phyloP scores from a whole-genome alignment of 805 yeast genomes.

The Kodamaea jinghongensis region DNA sequence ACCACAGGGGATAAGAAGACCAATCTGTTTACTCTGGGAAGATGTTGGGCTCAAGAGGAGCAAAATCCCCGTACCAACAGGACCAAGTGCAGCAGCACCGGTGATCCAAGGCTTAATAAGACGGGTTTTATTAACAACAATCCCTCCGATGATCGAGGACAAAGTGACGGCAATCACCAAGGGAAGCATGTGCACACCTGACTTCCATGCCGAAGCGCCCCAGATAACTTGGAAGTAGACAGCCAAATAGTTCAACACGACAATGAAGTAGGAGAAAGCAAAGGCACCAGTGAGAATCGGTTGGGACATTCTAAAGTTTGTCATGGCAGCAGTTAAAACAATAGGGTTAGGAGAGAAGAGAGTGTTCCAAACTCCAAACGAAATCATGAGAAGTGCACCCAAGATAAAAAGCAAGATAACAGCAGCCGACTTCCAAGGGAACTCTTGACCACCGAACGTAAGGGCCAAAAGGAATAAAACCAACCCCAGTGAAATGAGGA shows the following conservation, averaged over 20 bases:
- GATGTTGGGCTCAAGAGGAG: constrained; percentile 40
- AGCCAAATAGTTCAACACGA: constrained; percentile 29
- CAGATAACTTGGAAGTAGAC: constrained; percentile 51
- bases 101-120: constrained; percentile 42
- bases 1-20: constrained; percentile 47
- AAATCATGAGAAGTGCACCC: constrained; percentile 18
- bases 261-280: constrained; percentile 19
- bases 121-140: constrained; percentile 35
- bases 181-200: constrained; percentile 48
- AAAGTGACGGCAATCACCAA: constrained; percentile 32
- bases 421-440: constrained; percentile 22
- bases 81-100: constrained; percentile 31
- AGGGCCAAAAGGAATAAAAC: constrained; percentile 22
- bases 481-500: constrained; percentile 18
- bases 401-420: constrained; percentile 23
- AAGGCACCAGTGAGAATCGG: constrained; percentile 15
- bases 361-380: constrained; percentile 20
- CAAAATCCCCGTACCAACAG: constrained; percentile 46
- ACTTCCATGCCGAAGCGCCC: constrained; percentile 38
- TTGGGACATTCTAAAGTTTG: constrained; percentile 14
- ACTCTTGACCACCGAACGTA: constrained; percentile 22
- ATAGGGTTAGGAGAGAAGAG: constrained; percentile 17
- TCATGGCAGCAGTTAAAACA: constrained; percentile 15
- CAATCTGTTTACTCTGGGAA: constrained; percentile 34
- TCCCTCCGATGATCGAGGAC: constrained; percentile 25